Percentiles rank a stretch among this genome's conserved stretches.
Evolutionary conservation across 2,329 filamentous ascomycete genomes (phyloP).

Genomic region (Diaporthe batatas): DNA sequence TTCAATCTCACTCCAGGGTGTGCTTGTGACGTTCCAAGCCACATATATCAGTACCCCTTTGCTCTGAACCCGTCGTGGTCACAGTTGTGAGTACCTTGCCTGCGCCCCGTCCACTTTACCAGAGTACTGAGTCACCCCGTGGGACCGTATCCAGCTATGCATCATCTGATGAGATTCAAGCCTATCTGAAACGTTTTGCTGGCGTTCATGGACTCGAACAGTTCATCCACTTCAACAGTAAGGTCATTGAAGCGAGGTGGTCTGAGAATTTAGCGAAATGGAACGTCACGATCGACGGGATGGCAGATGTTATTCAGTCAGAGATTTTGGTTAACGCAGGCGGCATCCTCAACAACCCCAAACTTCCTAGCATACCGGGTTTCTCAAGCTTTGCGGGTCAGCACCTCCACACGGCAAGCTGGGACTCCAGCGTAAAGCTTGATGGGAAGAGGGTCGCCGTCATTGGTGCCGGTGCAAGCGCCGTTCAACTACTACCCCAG

Average conservation of each 20-base stretch:
- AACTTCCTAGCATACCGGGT: background rate
- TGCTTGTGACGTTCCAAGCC: conserved; percentile 58
- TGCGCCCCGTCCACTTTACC: background rate
- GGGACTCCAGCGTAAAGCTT: conserved; percentile 3
- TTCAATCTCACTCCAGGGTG: conserved; percentile 45
- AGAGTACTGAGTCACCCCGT: background rate
- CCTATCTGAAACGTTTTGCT: background rate
- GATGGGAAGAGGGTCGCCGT: conserved; percentile 25
- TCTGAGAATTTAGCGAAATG: background rate
- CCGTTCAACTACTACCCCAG: conserved; percentile 18
- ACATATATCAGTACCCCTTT: conserved; percentile 59
- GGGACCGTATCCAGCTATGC: background rate
- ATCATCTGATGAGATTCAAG: conserved; percentile 12
- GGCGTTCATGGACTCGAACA: background rate
- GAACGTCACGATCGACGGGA: background rate
- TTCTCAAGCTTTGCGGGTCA: conserved; percentile 58
- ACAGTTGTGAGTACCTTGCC: conserved; percentile 51
- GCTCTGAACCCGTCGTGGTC: conserved; percentile 58
- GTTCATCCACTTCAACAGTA: conserved; percentile 14
- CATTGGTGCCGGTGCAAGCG: conserved; percentile 23
- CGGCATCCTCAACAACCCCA: conserved; percentile 47
- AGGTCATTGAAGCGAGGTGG: background rate
- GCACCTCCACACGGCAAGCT: conserved; percentile 17
- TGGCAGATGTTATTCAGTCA: background rate
- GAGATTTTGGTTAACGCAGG: conserved; percentile 60